phyloP scores from a whole-genome alignment of 805 yeast species.

The Saccharomycopsis selenospora region DNA sequence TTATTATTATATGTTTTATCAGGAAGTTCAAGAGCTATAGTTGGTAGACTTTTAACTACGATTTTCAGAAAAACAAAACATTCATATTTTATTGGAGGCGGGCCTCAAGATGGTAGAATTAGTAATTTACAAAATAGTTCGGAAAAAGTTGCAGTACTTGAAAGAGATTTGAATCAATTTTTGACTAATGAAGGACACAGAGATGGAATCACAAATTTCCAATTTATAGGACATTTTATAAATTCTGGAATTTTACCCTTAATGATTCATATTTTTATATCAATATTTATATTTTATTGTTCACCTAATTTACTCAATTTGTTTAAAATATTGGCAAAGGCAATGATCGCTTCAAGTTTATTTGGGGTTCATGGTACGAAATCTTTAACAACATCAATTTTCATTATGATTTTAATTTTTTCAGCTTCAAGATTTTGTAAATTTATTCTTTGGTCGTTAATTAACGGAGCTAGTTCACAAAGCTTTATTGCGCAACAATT shows the following conservation, averaged over 20 bases:
- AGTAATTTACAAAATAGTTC: slow-evolving; percentile 3
- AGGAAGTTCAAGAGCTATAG: slow-evolving; percentile 15
- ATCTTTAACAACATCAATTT: slow-evolving; percentile 8
- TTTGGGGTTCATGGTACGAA: slow-evolving; percentile 16
- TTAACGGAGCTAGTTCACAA: not conserved
- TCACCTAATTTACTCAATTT: slow-evolving; percentile 9
- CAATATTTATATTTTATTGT: slow-evolving; percentile 9
- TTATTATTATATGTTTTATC: slow-evolving; percentile 9
- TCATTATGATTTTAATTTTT: slow-evolving; percentile 1
- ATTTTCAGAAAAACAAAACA: slow-evolving; percentile 6
- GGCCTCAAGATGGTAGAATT: not conserved
- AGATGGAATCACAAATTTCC: not conserved
- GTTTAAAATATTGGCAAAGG: slow-evolving; percentile 10
- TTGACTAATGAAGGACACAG: not conserved
- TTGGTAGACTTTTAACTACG: slow-evolving; percentile 10
- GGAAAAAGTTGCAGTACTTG: not conserved
- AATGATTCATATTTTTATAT: slow-evolving; percentile 9
- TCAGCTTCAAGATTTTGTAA: not conserved
- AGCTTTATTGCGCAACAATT: not conserved
- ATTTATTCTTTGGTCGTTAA: not conserved
- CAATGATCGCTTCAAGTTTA: slow-evolving; percentile 13
- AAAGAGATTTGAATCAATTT: not conserved
- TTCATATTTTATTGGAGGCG: not conserved
- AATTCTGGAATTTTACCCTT: slow-evolving; percentile 9
- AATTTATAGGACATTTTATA: slow-evolving; percentile 2